Conservation (phyloP, 805 yeast species). For the Candida dajiaensis region DNA sequence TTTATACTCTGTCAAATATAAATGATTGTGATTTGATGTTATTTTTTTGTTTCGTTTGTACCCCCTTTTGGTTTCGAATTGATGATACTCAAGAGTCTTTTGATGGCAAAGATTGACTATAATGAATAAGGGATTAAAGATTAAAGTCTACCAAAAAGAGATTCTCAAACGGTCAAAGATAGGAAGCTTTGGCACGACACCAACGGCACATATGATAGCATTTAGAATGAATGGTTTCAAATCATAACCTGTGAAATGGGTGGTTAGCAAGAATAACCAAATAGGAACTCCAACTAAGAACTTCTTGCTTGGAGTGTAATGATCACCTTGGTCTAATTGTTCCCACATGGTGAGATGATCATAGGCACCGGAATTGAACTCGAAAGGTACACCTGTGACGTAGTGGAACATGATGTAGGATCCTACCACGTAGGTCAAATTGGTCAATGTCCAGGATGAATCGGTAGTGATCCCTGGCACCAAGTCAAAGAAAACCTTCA, state of each 20-base stretch:
- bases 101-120: neutral
- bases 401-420: constrained; percentile 94
- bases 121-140: neutral
- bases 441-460: constrained; percentile 91
- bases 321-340: constrained; percentile 91
- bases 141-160: constrained; percentile 15
- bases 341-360: constrained; percentile 99
- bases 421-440: constrained; percentile 83
- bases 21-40: neutral
- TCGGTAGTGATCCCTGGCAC: constrained; percentile 78
- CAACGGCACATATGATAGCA: constrained; percentile 67
- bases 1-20: neutral
- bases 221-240: constrained; percentile 73
- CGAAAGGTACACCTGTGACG: constrained; percentile 96
- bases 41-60: too few relatives aligned
- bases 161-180: constrained; percentile 74
- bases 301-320: constrained; percentile 94
- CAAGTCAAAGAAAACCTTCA: constrained; percentile 73
- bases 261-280: constrained; percentile 73
- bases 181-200: constrained; percentile 90
- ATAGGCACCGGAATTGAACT: constrained; percentile 93
- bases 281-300: constrained; percentile 92
- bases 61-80: too few relatives aligned
- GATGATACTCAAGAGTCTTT: too few relatives aligned
- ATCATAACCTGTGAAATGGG: constrained; percentile 88